Conservation (phyloP, 331 rosid genomes). For the Spiraea crenata region DNA sequence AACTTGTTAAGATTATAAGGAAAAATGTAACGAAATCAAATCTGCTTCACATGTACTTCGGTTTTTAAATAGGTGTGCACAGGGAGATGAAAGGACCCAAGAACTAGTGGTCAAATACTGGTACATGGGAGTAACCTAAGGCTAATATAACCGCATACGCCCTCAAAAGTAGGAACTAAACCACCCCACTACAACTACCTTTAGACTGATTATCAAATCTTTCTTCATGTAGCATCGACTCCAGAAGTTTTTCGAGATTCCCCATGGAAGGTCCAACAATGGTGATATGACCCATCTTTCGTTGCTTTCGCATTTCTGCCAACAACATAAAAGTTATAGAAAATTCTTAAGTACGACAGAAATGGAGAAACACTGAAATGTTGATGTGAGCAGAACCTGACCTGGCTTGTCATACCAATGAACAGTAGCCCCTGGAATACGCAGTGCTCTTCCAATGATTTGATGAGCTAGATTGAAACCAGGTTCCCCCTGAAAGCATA, state of each 20-base stretch:
- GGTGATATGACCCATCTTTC: slow-evolving; percentile 92
- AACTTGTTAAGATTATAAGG: background rate
- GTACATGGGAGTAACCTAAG: background rate
- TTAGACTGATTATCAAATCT: slow-evolving; percentile 37
- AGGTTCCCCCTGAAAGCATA: slow-evolving; percentile 65
- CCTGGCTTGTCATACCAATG: slow-evolving; percentile 98
- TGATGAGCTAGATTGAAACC: slow-evolving; percentile 76
- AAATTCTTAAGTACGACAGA: slow-evolving; percentile 18
- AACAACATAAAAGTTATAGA: slow-evolving; percentile 7
- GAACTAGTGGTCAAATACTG: too few species aligned
- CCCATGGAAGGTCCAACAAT: slow-evolving; percentile 64
- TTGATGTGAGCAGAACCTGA: slow-evolving; percentile 27
- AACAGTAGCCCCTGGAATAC: slow-evolving; percentile 65
- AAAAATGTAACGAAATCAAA: background rate
- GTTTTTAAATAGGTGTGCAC: background rate
- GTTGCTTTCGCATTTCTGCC: slow-evolving; percentile 81
- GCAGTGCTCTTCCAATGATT: slow-evolving; percentile 62
- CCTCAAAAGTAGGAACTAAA: background rate
- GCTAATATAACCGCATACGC: background rate
- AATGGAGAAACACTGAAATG: background rate
- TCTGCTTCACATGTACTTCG: background rate
- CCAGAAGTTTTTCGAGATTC: slow-evolving; percentile 49
- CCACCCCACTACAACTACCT: slow-evolving; percentile 40
- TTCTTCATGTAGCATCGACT: slow-evolving; percentile 38
- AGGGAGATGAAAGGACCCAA: background rate